Base-by-base conservation (phyloP, 169 alveolate genomes). In the Eimeria brunetti region DNA sequence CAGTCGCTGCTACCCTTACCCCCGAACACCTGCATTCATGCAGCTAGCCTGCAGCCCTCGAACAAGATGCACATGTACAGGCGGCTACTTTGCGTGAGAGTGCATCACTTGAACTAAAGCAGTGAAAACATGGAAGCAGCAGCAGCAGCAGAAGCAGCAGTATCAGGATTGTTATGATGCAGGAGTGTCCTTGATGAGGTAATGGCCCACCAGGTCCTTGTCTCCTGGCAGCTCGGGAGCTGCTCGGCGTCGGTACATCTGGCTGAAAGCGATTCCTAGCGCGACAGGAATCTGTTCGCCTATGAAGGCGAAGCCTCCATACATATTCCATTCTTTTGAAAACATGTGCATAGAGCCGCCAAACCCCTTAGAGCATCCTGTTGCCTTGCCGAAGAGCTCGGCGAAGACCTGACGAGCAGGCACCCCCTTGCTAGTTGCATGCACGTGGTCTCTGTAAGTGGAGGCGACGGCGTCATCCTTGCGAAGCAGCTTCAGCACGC, bases 321-420 rank as follows among this genome's bases (percentile, higher is more conserved):
- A 97, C 88, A 98, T 97, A 94, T 97, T 97, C 78, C 95, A 89
- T 64, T 96, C 84, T 81, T 97, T 97, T 51, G 97, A 96, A 95
- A 97, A 98, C 88, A 97, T 98, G 88, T 98, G 99, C 99, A 98
- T 98, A n/a, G 99, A 97, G 18, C 99, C 99, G 30, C 99, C 99
- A 67, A 98, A 97, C 4, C 99, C 99, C 60, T 93, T 93, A 16
- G 98, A 96, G 89, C 98, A 96, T 44, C 99, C 99, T 24, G 98
- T 97, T 46, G 84, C 80, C 90, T 97, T 98, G 44, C 98, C 98
- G 97, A 97, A 97, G 96, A 98, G 96, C 90, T 98, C 99, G 53
- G 98, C 98, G 69, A 98, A 94, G 67, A 98, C 97, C 89, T 97
- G 90, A 46, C 96, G 96, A 67, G 98, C 97, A 30, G 98, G 97